Conservation (phyloP, 257 asterid genomes). For the Avicennia marina region DNA sequence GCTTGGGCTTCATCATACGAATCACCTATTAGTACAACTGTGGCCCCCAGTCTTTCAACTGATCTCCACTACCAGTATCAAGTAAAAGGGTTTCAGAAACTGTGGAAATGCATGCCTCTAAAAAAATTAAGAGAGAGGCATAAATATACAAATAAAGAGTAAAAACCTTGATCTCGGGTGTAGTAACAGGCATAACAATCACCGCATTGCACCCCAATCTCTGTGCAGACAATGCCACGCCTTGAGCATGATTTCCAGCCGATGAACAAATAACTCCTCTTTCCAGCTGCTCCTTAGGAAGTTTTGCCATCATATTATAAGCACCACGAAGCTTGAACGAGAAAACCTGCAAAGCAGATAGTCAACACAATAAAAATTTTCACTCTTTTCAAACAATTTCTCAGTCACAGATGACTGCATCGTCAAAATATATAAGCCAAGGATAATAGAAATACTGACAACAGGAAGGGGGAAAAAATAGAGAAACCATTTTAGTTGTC, state of each 20-base stretch:
- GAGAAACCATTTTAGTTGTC: too few relatives aligned
- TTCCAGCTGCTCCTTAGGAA: slow-evolving; percentile 60
- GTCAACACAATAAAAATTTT: neutral
- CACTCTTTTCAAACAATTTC: neutral
- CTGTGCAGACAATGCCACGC: slow-evolving; percentile 68
- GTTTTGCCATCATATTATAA: slow-evolving; percentile 96
- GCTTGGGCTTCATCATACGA: slow-evolving; percentile 91
- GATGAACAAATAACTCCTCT: slow-evolving; percentile 96
- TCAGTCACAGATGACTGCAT: neutral
- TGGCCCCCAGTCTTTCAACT: slow-evolving; percentile 83
- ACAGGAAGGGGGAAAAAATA: too few relatives aligned
- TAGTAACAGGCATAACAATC: slow-evolving; percentile 83
- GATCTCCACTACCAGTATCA: slow-evolving; percentile 63
- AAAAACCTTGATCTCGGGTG: slow-evolving; percentile 89
- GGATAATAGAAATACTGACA: too few relatives aligned
- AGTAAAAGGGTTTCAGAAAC: slow-evolving; percentile 4
- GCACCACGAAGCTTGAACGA: slow-evolving; percentile 86
- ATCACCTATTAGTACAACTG: slow-evolving; percentile 85
- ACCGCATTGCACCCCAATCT: slow-evolving; percentile 45
- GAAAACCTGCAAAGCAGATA: slow-evolving; percentile 38
- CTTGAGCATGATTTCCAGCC: slow-evolving; percentile 99
- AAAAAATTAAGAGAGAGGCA: neutral
- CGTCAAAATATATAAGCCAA: too few relatives aligned
- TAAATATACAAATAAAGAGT: neutral
- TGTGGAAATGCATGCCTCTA: too few relatives aligned